phyloP scores from a whole-genome alignment of 306 rosid genomes.

The Dalbergia cochinchinensis region DNA sequence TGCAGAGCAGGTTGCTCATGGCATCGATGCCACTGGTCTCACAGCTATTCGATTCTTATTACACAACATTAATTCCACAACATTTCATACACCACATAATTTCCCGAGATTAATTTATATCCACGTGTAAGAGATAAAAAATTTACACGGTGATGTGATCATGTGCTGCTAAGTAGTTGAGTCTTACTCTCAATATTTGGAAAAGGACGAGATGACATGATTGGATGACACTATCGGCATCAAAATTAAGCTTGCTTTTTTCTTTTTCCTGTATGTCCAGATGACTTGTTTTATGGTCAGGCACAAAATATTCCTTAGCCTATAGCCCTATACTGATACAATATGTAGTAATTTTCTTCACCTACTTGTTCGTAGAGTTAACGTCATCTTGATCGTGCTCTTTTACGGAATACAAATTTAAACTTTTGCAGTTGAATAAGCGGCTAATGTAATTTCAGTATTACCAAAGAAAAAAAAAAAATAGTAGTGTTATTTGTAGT shows the following conservation, averaged over 20 bases:
- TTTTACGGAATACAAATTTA: not conserved
- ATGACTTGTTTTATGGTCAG: not conserved
- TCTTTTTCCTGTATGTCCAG: conserved; percentile 12
- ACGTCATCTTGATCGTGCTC: not conserved
- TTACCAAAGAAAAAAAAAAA: too few relatives aligned
- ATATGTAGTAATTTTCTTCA: not conserved
- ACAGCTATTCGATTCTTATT: not conserved
- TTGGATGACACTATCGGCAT: too few relatives aligned
- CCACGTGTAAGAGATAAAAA: too few relatives aligned
- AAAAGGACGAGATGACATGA: too few relatives aligned
- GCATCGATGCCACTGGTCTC: not conserved
- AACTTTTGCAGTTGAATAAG: not conserved
- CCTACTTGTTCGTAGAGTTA: not conserved
- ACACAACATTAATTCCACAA: too few relatives aligned
- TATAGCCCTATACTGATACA: not conserved
- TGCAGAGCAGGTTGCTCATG: not conserved
- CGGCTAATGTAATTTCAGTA: too few relatives aligned
- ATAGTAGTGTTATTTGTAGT: too few relatives aligned
- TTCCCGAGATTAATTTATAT: too few relatives aligned
- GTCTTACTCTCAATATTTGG: too few relatives aligned
- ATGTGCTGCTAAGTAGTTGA: too few relatives aligned
- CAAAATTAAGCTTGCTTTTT: not conserved
- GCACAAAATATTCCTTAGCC: not conserved
- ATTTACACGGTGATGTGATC: too few relatives aligned
- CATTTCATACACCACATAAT: too few relatives aligned